Evolutionary conservation across 192 early-diverging fungal genomes (phyloP).

Genomic region (Thoreauomyces humboldtii): DNA sequence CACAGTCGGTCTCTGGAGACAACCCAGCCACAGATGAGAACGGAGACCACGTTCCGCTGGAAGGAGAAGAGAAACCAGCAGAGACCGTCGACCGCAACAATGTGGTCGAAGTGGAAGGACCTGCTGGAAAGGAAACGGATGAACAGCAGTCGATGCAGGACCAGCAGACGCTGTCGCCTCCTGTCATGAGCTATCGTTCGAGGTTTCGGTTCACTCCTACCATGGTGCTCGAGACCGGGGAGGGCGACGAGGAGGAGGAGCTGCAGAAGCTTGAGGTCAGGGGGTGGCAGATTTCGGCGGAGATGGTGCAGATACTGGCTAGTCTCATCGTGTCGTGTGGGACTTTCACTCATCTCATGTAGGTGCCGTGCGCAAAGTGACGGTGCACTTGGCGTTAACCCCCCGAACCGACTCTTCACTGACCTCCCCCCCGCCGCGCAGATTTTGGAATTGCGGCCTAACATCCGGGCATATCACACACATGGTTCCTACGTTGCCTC

Average conservation of each 20-base stretch:
- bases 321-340: slow-evolving; percentile 23
- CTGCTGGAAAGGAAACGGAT: no score
- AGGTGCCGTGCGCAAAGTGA: no score
- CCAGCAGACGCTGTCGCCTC: neutral
- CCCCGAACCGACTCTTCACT: no score
- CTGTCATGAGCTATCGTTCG: slow-evolving; percentile 29
- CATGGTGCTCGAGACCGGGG: slow-evolving; percentile 35
- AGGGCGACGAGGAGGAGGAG: slow-evolving; percentile 45
- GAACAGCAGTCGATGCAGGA: no score
- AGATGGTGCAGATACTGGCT: slow-evolving; percentile 30
- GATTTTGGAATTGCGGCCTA: slow-evolving; percentile 53
- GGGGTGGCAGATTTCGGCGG: slow-evolving; percentile 40
- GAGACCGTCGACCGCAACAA: no score
- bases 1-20: neutral
- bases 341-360: slow-evolving; percentile 36
- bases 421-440: no score
- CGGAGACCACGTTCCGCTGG: no score
- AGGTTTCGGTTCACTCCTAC: slow-evolving; percentile 47
- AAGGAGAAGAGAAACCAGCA: no score
- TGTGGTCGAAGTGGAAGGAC: no score
- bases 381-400: no score
- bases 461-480: slow-evolving; percentile 34
- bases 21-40: no score
- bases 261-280: slow-evolving; percentile 44
- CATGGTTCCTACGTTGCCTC: slow-evolving; percentile 21